phyloP scores from a whole-genome alignment of 768 basidiomycete genomes.

The Pisolithus tinctorius region DNA sequence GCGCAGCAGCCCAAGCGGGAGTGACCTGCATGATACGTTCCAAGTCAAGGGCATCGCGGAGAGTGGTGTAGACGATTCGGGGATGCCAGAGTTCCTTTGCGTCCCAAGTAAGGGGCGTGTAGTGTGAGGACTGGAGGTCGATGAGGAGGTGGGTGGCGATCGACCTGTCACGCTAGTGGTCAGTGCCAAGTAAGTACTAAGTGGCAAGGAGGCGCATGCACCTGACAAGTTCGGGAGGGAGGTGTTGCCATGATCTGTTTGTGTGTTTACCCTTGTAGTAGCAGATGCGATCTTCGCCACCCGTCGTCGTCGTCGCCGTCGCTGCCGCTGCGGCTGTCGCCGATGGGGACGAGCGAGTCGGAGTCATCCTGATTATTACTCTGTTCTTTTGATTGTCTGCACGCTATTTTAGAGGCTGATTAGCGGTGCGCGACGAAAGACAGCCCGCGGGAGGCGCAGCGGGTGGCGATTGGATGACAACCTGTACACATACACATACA shows the following conservation, averaged over 20 bases:
- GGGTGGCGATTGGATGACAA: conserved; percentile 25
- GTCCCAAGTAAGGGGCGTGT: conserved; percentile 44
- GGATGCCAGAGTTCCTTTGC: conserved; percentile 51
- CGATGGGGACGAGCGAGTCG: neutral
- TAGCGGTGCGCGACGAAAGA: conserved; percentile 9
- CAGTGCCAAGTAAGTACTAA: neutral
- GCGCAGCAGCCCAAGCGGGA: conserved; percentile 50
- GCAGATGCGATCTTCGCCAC: conserved; percentile 25
- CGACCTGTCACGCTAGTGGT: conserved; percentile 8
- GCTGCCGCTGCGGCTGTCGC: neutral
- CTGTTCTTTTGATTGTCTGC: too few species aligned
- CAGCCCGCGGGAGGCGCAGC: conserved; percentile 14
- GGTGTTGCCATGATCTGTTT: conserved; percentile 53
- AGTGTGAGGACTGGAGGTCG: conserved; percentile 36
- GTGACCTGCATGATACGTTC: conserved; percentile 61
- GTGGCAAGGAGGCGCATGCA: conserved; percentile 37
- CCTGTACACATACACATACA: conserved; percentile 12
- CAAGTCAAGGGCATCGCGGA: conserved; percentile 57
- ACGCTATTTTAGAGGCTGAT: conserved; percentile 7
- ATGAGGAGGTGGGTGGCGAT: conserved; percentile 46
- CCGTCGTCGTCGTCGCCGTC: conserved; percentile 16
- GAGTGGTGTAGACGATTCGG: conserved; percentile 51
- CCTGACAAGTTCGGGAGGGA: conserved; percentile 58
- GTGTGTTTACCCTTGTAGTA: conserved; percentile 49
- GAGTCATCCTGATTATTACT: neutral